Evolutionary conservation across 1,284 basidiomycete species (phyloP).

Genomic region (Melampsora larici-populina): DNA sequence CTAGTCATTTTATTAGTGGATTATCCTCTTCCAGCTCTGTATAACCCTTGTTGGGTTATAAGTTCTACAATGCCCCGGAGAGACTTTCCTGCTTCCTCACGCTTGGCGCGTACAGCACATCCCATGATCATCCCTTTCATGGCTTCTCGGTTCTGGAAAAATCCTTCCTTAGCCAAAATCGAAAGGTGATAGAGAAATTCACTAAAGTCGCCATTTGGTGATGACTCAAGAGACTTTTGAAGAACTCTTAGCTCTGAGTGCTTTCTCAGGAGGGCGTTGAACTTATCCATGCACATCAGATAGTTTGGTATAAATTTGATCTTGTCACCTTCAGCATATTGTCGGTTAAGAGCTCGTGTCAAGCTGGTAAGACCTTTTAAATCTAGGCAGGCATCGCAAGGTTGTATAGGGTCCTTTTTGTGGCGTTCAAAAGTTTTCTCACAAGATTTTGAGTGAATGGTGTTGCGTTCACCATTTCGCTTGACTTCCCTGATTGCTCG

Average conservation of each 20-base stretch:
- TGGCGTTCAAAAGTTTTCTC: too few species aligned
- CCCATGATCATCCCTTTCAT: slow-evolving; percentile 12
- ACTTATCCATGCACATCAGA: slow-evolving; percentile 10
- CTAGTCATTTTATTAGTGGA: too few species aligned
- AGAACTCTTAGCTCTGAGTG: not conserved
- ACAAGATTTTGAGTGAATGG: too few species aligned
- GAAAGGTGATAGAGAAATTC: not conserved
- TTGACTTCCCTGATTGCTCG: too few species aligned
- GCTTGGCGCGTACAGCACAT: not conserved
- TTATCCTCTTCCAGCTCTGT: too few species aligned
- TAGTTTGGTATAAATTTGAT: not conserved
- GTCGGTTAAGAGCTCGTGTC: not conserved
- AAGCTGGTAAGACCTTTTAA: not conserved
- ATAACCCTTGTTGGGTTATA: too few species aligned
- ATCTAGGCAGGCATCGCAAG: not conserved
- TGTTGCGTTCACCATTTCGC: too few species aligned
- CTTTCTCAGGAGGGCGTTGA: not conserved
- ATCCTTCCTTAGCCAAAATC: not conserved
- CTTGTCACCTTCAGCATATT: slow-evolving; percentile 2
- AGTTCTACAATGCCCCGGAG: slow-evolving; percentile 6
- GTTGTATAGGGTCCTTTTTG: too few species aligned
- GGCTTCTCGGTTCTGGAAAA: not conserved
- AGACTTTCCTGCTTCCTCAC: not conserved
- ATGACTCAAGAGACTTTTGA: slow-evolving; percentile 2
- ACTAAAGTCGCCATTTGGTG: not conserved